These are phyloP conservation scores for Podospora pseudoanserina DNA, from an alignment of 495 filamentous ascomycete genomes.

Conservation along the genomic window DNA sequence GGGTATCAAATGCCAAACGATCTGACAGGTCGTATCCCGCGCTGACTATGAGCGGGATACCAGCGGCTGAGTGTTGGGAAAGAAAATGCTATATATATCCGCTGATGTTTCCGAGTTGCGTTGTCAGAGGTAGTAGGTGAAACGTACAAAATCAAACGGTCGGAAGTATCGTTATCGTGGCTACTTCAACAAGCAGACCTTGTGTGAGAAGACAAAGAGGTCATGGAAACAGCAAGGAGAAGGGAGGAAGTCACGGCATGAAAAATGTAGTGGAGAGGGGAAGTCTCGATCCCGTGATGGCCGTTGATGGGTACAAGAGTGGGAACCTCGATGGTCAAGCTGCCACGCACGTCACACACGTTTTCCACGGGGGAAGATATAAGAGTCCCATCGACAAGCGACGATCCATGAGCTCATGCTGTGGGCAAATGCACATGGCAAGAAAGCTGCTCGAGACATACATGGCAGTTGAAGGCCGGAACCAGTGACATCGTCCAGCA, in stretches of 20 bases:
- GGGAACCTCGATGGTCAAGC: not conserved
- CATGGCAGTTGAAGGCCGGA: not conserved
- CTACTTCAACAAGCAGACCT: not conserved
- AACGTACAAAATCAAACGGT: not conserved
- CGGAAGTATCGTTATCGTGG: not conserved
- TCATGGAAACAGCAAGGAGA: not conserved
- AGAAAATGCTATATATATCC: not conserved
- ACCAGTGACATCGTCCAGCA: conserved; percentile 23
- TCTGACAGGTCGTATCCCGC: not conserved
- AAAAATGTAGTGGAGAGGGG: not conserved
- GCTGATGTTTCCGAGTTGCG: too few relatives aligned
- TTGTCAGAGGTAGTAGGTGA: not conserved
- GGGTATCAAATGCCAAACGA: not conserved
- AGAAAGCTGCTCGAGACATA: not conserved
- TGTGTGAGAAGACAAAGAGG: not conserved
- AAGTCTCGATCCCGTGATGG: not conserved
- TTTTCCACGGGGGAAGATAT: not conserved
- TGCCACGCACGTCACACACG: not conserved
- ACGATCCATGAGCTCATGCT: conserved; percentile 5
- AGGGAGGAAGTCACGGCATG: not conserved
- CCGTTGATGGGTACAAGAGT: not conserved
- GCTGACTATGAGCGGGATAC: not conserved
- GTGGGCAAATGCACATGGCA: not conserved
- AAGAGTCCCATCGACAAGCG: not conserved
- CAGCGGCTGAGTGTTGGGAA: not conserved